These are phyloP conservation scores for Gonapodya sp. DNA, from an alignment of 192 early-diverging fungal genomes.

Conservation along the genomic window DNA sequence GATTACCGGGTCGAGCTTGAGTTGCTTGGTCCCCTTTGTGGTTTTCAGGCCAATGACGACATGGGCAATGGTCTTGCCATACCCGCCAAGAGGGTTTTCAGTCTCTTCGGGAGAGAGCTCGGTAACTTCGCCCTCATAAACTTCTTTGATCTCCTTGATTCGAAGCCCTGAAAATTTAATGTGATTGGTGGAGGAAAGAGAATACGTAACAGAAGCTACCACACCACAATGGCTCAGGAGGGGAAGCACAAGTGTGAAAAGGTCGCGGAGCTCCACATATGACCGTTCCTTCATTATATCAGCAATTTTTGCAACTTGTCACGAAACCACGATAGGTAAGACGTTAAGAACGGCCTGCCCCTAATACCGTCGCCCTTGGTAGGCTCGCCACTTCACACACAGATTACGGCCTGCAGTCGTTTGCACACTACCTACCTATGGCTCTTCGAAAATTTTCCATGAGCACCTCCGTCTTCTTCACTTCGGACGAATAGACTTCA, in stretches of 20 bases:
- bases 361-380: too few relatives aligned
- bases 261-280: neutral
- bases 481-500: slow-evolving; percentile 95
- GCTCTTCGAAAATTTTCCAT: slow-evolving; percentile 99
- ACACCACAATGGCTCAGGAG: too few relatives aligned
- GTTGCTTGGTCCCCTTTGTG: slow-evolving; percentile 95
- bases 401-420: too few relatives aligned
- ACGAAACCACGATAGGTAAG: neutral
- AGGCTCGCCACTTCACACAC: too few relatives aligned
- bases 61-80: slow-evolving; percentile 91
- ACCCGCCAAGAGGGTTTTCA: slow-evolving; percentile 96
- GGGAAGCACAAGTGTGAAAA: too few relatives aligned
- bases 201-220: too few relatives aligned
- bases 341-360: too few relatives aligned
- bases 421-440: slow-evolving; percentile 67
- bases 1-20: slow-evolving; percentile 94
- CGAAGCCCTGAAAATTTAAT: slow-evolving; percentile 54
- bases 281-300: too few relatives aligned
- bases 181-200: too few relatives aligned
- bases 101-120: slow-evolving; percentile 95
- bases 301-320: too few relatives aligned
- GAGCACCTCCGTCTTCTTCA: slow-evolving; percentile 99
- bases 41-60: slow-evolving; percentile 96
- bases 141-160: slow-evolving; percentile 98
- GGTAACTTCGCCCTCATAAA: slow-evolving; percentile 98